phyloP scores from a whole-genome alignment of 495 filamentous ascomycete species.

The Recurvomyces mirabilis region DNA sequence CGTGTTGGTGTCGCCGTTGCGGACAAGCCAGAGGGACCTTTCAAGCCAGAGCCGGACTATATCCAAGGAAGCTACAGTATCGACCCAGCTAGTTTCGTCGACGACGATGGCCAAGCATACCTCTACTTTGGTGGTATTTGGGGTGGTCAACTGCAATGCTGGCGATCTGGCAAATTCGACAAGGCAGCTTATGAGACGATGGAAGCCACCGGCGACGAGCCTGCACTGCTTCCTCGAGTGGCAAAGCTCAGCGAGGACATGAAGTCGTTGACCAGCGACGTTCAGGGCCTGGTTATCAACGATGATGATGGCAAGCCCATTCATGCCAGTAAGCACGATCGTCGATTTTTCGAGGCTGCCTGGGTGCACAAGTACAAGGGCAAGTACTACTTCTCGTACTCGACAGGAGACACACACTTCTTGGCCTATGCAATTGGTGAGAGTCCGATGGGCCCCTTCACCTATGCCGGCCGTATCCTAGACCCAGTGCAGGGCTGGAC shows the following conservation, averaged over 20 bases:
- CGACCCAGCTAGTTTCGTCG: slow-evolving; percentile 54
- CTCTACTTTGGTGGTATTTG: slow-evolving; percentile 58
- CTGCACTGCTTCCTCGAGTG: slow-evolving; percentile 48
- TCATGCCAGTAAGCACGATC: slow-evolving; percentile 52
- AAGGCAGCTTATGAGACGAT: slow-evolving; percentile 34
- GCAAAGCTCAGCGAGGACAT: slow-evolving; percentile 53
- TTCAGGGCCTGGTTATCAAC: slow-evolving; percentile 45
- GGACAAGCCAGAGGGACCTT: slow-evolving; percentile 45
- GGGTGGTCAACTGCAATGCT: slow-evolving; percentile 59
- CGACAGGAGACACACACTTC: slow-evolving; percentile 63
- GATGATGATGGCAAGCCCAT: slow-evolving; percentile 48
- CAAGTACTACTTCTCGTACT: slow-evolving; percentile 65
- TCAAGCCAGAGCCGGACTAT: slow-evolving; percentile 44
- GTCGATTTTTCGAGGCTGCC: slow-evolving; percentile 68
- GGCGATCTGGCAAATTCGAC: slow-evolving; percentile 41
- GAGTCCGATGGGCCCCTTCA: slow-evolving; percentile 56
- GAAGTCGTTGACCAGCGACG: slow-evolving; percentile 41
- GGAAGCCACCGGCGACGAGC: slow-evolving; percentile 42
- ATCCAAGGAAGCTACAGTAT: slow-evolving; percentile 52
- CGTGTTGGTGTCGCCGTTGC: slow-evolving; percentile 51
- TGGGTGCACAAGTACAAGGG: slow-evolving; percentile 59
- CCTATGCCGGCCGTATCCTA: slow-evolving; percentile 55
- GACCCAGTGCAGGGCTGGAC: slow-evolving; percentile 71
- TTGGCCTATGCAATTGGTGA: slow-evolving; percentile 53
- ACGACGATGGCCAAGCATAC: slow-evolving; percentile 49